A percentile compares a stretch with the other conserved stretches of the same genome.
Evolutionary conservation across 2,329 filamentous ascomycete species (phyloP).

Genomic region (Blastomyces gilchristii): DNA sequence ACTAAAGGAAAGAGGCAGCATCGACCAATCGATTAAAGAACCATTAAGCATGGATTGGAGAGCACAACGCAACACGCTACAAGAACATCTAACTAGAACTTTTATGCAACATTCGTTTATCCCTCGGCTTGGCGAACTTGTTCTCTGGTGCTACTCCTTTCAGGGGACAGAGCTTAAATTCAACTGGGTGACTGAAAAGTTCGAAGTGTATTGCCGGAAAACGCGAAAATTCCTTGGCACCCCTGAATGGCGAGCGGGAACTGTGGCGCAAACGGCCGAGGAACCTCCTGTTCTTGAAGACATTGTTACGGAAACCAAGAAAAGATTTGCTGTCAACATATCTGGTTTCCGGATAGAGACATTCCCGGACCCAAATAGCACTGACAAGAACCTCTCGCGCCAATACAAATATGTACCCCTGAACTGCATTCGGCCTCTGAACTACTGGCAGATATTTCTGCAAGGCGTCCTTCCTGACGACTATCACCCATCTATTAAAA

Average conservation of each 20-base stretch:
- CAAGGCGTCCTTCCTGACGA: conserved; percentile 29
- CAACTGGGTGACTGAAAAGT: conserved; percentile 22
- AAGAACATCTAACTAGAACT: conserved; percentile 34
- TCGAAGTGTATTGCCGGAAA: conserved; percentile 28
- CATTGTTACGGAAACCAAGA: conserved; percentile 32
- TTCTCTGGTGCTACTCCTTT: conserved; percentile 40
- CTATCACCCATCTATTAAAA: conserved; percentile 44
- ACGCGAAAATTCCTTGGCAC: conserved; percentile 26
- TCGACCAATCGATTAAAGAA: conserved; percentile 42
- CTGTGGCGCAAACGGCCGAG: conserved; percentile 44
- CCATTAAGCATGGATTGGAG: conserved; percentile 48
- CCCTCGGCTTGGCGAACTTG: conserved; percentile 47
- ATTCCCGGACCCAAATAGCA: conserved; percentile 41
- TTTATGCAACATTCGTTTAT: conserved; percentile 40
- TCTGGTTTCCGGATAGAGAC: conserved; percentile 50
- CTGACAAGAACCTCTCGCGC: conserved; percentile 43
- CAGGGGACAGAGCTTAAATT: conserved; percentile 29
- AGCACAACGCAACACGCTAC: conserved; percentile 38
- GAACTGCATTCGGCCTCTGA: conserved; percentile 46
- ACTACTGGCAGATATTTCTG: conserved; percentile 44
- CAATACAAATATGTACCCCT: conserved; percentile 48
- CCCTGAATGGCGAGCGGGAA: conserved; percentile 48
- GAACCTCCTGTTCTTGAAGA: conserved; percentile 39
- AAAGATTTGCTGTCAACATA: conserved; percentile 37
- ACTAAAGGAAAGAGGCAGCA: conserved; percentile 31